Evolutionary conservation across 805 yeast species (phyloP), one percentile per base, ranked within the genome.

Genomic region (Yarrowia deformans): DNA sequence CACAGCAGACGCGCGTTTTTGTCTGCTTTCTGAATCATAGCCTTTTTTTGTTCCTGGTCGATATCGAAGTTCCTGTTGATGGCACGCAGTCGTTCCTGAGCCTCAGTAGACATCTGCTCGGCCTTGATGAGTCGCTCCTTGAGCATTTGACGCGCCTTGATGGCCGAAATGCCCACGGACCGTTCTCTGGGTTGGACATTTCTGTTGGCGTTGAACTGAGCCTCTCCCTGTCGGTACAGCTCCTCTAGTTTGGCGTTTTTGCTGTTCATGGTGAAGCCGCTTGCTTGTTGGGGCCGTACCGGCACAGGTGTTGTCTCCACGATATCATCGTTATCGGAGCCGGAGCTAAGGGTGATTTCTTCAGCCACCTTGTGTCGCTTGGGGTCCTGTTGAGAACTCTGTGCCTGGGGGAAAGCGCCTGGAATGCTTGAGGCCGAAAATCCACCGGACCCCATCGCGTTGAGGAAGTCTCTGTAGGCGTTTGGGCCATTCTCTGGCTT

Each of bases 241-340:
- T 56, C 64, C 40, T 56, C 64, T n/a, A 56, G 49, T 32, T 56
- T 42, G 23, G 49, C 39, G 10, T 8, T 40, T 18, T 43, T 40
- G 39, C n/a, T 29, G 39, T 39, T 55, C 54, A 49, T 49, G 19
- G 54, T 32, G 19, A 49, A 6, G 13, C 35, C 52, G 8, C 18
- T 45, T 5, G 52, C 19, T 14, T 49, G 39, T 2, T 42, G 9
- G 7, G 23, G 58, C 14, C 35, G 39, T n/a, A 39, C 12, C 10
- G 64, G 64, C n/a, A 29, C 39, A 6, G 66, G 66, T 1, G 66
- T 45, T 2, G 66, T 60, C 19, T 60, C 66, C 6, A 60, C 42
- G 23, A 60, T 34, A 2, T 60, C 66, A 32, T 43, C 66, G 14
- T 60, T 23, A 3, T 32, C 64, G 14, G 66, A 60, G 5, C 14